Evolutionary conservation across 2,329 filamentous ascomycete genomes (phyloP).

Genomic region (Aspergillus sp.): DNA sequence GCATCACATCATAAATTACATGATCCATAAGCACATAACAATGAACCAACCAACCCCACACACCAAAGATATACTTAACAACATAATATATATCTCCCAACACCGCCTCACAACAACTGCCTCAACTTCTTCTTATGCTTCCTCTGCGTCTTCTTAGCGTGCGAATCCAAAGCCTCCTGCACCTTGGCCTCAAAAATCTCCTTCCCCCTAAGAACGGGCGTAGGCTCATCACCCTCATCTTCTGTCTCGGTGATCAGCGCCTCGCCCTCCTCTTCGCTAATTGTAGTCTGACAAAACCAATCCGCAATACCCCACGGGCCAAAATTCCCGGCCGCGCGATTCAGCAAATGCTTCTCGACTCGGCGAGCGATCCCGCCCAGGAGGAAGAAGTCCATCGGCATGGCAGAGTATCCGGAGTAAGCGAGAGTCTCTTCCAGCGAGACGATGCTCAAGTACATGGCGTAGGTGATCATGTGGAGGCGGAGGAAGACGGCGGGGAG

Average conservation of each 20-base stretch:
- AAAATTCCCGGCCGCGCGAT: slow-evolving; percentile 48
- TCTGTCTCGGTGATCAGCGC: slow-evolving; percentile 33
- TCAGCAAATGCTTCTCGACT: slow-evolving; percentile 57
- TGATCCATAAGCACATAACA: neutral
- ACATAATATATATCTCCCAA: neutral
- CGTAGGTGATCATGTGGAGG: slow-evolving; percentile 63
- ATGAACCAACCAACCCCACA: neutral
- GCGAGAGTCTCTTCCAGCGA: slow-evolving; percentile 64
- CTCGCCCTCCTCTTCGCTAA: slow-evolving; percentile 51
- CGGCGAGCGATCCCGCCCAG: slow-evolving; percentile 58
- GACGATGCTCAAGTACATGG: slow-evolving; percentile 55
- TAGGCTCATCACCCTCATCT: neutral
- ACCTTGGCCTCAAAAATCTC: slow-evolving; percentile 37
- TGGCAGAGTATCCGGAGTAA: slow-evolving; percentile 60
- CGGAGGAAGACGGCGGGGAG: slow-evolving; percentile 58
- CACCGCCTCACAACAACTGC: neutral
- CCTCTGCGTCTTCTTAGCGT: slow-evolving; percentile 29
- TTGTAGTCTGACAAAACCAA: slow-evolving; percentile 46
- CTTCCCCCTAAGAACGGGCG: slow-evolving; percentile 10
- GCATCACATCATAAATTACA: neutral
- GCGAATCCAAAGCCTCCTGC: slow-evolving; percentile 32
- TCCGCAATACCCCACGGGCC: slow-evolving; percentile 50
- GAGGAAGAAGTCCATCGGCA: slow-evolving; percentile 61
- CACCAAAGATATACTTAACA: neutral
- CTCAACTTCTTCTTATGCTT: slow-evolving; percentile 18